A percentile compares a stretch with the other conserved stretches of the same genome.
Conservation (phyloP, 2,329 filamentous ascomycete species). For the Stylonectria norvegica region DNA sequence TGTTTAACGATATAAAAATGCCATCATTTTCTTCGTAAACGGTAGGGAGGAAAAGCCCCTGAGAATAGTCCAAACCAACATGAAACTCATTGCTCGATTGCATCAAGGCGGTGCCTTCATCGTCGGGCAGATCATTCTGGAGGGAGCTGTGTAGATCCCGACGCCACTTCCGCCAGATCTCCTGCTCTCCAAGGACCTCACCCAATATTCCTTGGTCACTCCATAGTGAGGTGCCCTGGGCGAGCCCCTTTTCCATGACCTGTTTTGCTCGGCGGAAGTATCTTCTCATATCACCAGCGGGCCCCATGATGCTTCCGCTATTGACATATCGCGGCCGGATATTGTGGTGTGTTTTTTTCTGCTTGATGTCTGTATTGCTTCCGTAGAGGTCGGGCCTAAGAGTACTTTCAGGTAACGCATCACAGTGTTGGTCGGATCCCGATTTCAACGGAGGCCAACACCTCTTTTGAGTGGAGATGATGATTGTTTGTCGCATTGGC, state of each 20-base stretch:
- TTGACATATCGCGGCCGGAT: conserved; percentile 30
- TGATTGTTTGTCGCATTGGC: conserved; percentile 6
- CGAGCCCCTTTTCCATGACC: conserved; percentile 22
- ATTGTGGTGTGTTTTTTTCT: conserved; percentile 1
- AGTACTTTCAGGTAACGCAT: conserved; percentile 1
- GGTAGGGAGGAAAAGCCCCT: conserved; percentile 18
- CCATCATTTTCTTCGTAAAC: conserved; percentile 21
- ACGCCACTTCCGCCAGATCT: conserved; percentile 16
- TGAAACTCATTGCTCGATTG: conserved; percentile 16
- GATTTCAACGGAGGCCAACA: conserved; percentile 1
- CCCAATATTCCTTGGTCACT: conserved; percentile 33
- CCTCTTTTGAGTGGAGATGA: conserved; percentile 2
- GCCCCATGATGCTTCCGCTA: conserved; percentile 30
- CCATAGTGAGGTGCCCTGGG: conserved; percentile 12
- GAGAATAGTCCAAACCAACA: conserved; percentile 18
- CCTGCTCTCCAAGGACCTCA: conserved; percentile 30
- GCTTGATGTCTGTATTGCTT: not conserved
- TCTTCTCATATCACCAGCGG: conserved; percentile 25
- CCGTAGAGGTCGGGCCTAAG: conserved; percentile 3
- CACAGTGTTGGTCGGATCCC: conserved; percentile 2
- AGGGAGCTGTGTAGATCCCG: not conserved
- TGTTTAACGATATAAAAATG: conserved; percentile 10
- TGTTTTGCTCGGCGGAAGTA: conserved; percentile 26
- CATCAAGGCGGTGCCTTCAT: conserved; percentile 1
- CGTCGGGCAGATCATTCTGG: not conserved